Evolutionary conservation across 2,329 filamentous ascomycete genomes (phyloP), one percentile per base, ranked within the genome.

Genomic region (Thermoascus crustaceus): DNA sequence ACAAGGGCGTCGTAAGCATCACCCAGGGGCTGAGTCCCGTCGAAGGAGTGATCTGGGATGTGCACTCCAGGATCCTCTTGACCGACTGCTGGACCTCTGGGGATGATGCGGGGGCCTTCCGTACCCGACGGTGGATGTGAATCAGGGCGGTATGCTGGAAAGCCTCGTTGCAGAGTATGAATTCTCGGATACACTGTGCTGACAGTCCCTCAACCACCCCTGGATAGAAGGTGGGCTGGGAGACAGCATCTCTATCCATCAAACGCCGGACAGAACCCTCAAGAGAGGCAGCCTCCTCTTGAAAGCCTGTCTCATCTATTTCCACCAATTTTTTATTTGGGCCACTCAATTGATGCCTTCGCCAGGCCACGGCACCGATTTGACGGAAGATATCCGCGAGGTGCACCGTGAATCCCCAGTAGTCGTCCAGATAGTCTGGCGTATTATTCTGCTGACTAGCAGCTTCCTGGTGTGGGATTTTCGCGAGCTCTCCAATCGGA

Each of bases 91-190:
- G 58, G 17, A 62, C 57, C 14, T 48, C 44, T 2, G 49, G 43
- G 4, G 57, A 52, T 0, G 49, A 44, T 3, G 53, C 48, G 3
- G 56, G 52, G 4, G 48, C 49, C 30, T 52, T 55, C 8, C 55
- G 54, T 22, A 66, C 41, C 7, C 61, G 54, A 8, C 61, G 55
- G 30, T 63, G 49, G 25, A 66, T 64, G 31, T 66, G 60, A 20
- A 66, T 64, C 19, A 66, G 50, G 3, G 63, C 63, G 13, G 61
- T 58, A 30, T 64, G 60, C 32, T 66, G 63, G 34, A 64, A 66
- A 3, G 63, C 59, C 39, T 61, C 53, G 38, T 66, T 66, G 40
- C 63, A 66, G 13, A 61, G 48, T 8, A 50, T 46, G 20, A 65
- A 60, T 35, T 64, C 54, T 10, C 48, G 46, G 7, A 60, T 50